These are phyloP conservation scores for Phytophthora hibernalis DNA, from an alignment of 352 stramenopile species.

Conservation along the genomic window DNA sequence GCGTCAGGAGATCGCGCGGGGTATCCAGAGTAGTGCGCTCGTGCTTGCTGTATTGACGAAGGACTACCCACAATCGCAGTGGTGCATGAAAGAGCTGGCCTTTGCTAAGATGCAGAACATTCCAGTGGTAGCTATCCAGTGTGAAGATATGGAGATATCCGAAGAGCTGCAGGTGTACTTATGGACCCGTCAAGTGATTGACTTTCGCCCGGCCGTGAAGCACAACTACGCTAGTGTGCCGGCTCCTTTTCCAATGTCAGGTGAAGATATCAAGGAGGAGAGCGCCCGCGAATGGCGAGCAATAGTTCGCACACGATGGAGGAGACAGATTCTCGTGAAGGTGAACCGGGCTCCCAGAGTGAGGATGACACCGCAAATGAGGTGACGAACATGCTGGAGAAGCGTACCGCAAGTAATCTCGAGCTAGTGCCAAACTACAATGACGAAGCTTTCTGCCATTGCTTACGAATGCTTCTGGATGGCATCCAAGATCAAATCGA, in stretches of 20 bases:
- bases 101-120: constrained; percentile 89
- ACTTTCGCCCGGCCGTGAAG: constrained; percentile 67
- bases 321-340: constrained; percentile 29
- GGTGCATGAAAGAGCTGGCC: constrained; percentile 89
- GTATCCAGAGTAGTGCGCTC: constrained; percentile 77
- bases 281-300: constrained; percentile 19
- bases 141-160: constrained; percentile 81
- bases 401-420: constrained; percentile 26
- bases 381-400: constrained; percentile 12
- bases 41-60: constrained; percentile 76
- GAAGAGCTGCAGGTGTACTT: constrained; percentile 88
- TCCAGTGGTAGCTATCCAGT: constrained; percentile 85
- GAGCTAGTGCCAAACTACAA: constrained; percentile 56
- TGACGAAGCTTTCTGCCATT: constrained; percentile 69
- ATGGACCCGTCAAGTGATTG: constrained; percentile 87
- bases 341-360: constrained; percentile 18
- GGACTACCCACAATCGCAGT: constrained; percentile 83
- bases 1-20: constrained; percentile 82
- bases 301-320: constrained; percentile 38
- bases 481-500: constrained; percentile 88
- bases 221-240: constrained; percentile 20
- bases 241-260: constrained; percentile 5
- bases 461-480: constrained; percentile 74
- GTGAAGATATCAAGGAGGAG: constrained; percentile 5
- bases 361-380: constrained; percentile 16